These are phyloP conservation scores for Juncus effusus DNA, from an alignment of 176 grass and related monocot genomes.

Conservation along the genomic window DNA sequence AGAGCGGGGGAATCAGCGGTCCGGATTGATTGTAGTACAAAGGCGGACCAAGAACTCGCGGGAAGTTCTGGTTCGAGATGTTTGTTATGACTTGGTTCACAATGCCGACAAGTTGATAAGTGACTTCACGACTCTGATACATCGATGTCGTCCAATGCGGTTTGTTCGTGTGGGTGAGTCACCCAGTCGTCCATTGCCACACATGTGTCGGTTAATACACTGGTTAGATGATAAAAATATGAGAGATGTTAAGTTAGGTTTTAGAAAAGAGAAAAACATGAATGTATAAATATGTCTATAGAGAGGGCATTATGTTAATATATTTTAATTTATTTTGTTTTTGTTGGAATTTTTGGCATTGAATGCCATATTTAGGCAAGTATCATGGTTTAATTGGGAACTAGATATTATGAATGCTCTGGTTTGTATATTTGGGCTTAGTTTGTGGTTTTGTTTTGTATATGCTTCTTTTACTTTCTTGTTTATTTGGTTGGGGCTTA, in stretches of 20 bases:
- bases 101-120: slow-evolving; percentile 65
- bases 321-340: background rate
- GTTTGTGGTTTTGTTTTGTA: too few species aligned
- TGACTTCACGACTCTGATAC: slow-evolving; percentile 68
- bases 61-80: slow-evolving; percentile 71
- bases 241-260: background rate
- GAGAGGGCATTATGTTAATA: background rate
- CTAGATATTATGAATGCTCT: too few species aligned
- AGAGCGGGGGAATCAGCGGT: slow-evolving; percentile 55
- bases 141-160: slow-evolving; percentile 76
- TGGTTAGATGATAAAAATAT: slow-evolving; percentile 15
- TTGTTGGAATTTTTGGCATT: too few species aligned
- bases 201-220: slow-evolving; percentile 76
- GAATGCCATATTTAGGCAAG: too few species aligned
- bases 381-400: too few species aligned
- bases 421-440: too few species aligned
- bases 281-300: too few species aligned
- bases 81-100: slow-evolving; percentile 88
- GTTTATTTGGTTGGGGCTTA: too few species aligned
- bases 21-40: slow-evolving; percentile 96
- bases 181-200: slow-evolving; percentile 91
- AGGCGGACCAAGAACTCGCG: slow-evolving; percentile 29
- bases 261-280: too few species aligned
- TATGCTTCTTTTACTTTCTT: too few species aligned
- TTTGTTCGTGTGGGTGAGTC: slow-evolving; percentile 54